phyloP scores from a whole-genome alignment of 306 rosid species.

The Pachyrhizus erosus region DNA sequence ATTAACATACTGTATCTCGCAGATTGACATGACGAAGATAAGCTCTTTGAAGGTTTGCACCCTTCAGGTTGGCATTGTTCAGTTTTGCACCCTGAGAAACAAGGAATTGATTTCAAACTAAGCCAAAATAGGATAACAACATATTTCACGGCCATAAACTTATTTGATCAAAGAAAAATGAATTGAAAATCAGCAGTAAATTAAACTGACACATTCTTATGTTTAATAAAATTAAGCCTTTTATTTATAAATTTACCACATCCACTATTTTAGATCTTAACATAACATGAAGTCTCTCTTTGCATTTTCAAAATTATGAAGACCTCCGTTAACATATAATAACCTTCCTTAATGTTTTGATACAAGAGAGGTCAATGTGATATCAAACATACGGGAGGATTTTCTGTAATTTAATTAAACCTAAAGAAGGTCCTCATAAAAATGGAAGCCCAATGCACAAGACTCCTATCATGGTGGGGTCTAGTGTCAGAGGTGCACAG shows the following conservation, averaged over 20 bases:
- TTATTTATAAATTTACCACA: neutral
- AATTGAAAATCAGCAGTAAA: slow-evolving; percentile 1
- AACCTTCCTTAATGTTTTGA: neutral
- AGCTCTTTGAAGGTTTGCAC: slow-evolving; percentile 94
- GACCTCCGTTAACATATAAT: neutral
- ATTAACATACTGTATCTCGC: slow-evolving; percentile 70
- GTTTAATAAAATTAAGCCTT: neutral
- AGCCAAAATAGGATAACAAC: neutral
- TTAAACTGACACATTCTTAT: neutral
- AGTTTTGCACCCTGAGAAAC: slow-evolving; percentile 82
- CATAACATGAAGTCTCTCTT: slow-evolving; percentile 4
- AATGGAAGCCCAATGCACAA: neutral
- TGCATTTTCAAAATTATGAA: neutral
- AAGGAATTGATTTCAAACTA: slow-evolving; percentile 31
- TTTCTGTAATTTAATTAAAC: neutral
- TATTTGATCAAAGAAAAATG: neutral
- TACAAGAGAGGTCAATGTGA: neutral
- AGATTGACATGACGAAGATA: slow-evolving; percentile 84
- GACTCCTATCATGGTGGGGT: neutral
- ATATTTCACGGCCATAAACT: neutral
- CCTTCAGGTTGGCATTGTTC: slow-evolving; percentile 75
- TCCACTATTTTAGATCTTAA: neutral
- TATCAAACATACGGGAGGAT: neutral
- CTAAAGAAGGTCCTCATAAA: neutral
- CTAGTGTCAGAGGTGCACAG: neutral